phyloP scores from a whole-genome alignment of 495 filamentous ascomycete genomes.

The Hyaloscypha variabilis region DNA sequence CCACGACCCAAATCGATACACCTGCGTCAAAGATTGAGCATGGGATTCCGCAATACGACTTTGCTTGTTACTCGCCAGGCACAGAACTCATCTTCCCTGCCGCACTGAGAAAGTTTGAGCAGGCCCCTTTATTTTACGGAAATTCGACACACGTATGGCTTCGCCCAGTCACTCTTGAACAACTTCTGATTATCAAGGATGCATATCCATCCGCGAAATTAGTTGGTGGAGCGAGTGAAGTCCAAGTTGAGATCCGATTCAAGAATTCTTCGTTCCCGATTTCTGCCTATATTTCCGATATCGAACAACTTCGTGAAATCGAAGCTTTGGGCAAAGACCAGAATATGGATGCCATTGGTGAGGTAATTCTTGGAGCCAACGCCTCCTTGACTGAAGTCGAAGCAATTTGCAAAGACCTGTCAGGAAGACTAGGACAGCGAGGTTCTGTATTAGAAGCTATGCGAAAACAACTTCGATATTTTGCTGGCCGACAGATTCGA shows the following conservation, averaged over 20 bases:
- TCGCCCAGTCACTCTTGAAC: slow-evolving; percentile 39
- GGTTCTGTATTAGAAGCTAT: slow-evolving; percentile 39
- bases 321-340: slow-evolving; percentile 26
- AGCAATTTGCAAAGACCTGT: slow-evolving; percentile 38
- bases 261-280: slow-evolving; percentile 39
- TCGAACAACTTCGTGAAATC: slow-evolving; percentile 40
- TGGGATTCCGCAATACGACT: slow-evolving; percentile 35
- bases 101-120: slow-evolving; percentile 35
- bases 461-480: slow-evolving; percentile 42
- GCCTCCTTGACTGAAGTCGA: slow-evolving; percentile 40
- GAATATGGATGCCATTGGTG: slow-evolving; percentile 18
- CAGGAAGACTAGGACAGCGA: slow-evolving; percentile 36
- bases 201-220: slow-evolving; percentile 42
- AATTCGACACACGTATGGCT: slow-evolving; percentile 43
- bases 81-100: slow-evolving; percentile 43
- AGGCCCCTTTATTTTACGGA: slow-evolving; percentile 38
- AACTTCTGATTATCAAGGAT: slow-evolving; percentile 41
- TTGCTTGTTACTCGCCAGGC: slow-evolving; percentile 37
- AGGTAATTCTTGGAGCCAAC: slow-evolving; percentile 38
- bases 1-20: slow-evolving; percentile 20
- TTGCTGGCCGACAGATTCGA: slow-evolving; percentile 44
- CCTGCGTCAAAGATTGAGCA: slow-evolving; percentile 12
- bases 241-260: slow-evolving; percentile 43
- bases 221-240: slow-evolving; percentile 41
- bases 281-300: slow-evolving; percentile 42